phyloP scores from a whole-genome alignment of 305 asterid genomes.

The Solanum hybrid region DNA sequence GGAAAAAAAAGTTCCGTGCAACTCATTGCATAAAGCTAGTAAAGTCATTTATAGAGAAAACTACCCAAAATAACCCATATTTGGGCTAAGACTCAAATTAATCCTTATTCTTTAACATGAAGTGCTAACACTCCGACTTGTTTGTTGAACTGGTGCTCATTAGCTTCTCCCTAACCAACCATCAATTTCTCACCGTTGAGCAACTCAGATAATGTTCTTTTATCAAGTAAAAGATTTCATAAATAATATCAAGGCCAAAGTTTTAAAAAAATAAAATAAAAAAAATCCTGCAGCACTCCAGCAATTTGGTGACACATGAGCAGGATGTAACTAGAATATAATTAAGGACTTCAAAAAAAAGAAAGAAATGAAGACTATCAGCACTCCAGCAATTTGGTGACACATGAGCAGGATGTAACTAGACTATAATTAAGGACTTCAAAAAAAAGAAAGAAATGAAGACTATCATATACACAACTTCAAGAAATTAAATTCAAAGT shows the following conservation, averaged over 20 bases:
- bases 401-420: background rate
- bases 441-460: background rate
- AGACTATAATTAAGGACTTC: background rate
- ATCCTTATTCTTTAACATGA: background rate
- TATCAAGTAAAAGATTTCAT: background rate
- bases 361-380: background rate
- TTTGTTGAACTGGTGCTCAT: background rate
- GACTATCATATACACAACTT: background rate
- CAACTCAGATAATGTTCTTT: background rate
- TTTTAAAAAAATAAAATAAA: background rate
- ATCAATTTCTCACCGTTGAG: background rate
- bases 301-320: background rate
- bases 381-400: background rate
- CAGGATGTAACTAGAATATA: background rate
- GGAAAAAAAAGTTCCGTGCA: background rate
- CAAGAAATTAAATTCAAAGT: background rate
- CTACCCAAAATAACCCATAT: background rate
- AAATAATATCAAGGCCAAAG: background rate
- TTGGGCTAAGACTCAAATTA: background rate
- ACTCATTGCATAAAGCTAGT: background rate
- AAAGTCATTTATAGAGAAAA: background rate
- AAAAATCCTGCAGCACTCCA: background rate
- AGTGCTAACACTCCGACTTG: background rate
- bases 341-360: background rate
- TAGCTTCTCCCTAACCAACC: background rate